Evolutionary conservation across 805 yeast genomes (phyloP), one percentile per base, ranked within the genome.

Genomic region (Ogataea paradorogensis): DNA sequence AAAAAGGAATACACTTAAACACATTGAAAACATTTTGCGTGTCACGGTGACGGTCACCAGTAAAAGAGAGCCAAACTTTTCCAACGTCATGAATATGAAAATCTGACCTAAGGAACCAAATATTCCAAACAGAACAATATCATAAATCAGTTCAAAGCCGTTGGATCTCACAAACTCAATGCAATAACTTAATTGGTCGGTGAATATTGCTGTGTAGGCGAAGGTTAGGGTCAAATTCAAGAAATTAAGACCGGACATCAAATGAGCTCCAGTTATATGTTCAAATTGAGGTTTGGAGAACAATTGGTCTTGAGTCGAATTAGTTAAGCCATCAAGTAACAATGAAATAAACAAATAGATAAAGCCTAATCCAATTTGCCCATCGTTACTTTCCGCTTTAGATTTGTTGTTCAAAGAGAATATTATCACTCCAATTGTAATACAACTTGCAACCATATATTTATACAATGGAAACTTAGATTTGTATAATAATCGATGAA

Each of bases 1-100:
- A 63, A 88, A 91, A 47, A 91, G 66, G 3, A 87, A 60, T 35
- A 93, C 96, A 54, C 95, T 84, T 38, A 91, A 63, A 24, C 89
- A 72, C 98, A 93, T 91, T 27, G 97, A 88, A 34, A 89, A 69
- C 96, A 93, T 91, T 57, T 93, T 93, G 52, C 99, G 74, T 1
- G 99, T 91, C 8, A 93, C 97, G 0, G 98, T 93, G 13, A 95
- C 91, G 28, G 96, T 91, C 21, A 91, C 89, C 39, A 93, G 69
- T 0, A 85, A 76, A 44, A 93, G 67, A 2, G 96, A 87, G 34
- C 91, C 96, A 58, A 86, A 93, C 42, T 77, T 73, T 51, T 87
- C 93, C 32, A 93, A 66, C 2, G 95, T 88, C 38, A 80, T 63
- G 58, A 90, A 93, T 30, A 93, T 87, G 64, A 95, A 93, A n/a